Base-by-base conservation (phyloP, 1,139 yeast species). In the Scheffersomyces lignicola region DNA sequence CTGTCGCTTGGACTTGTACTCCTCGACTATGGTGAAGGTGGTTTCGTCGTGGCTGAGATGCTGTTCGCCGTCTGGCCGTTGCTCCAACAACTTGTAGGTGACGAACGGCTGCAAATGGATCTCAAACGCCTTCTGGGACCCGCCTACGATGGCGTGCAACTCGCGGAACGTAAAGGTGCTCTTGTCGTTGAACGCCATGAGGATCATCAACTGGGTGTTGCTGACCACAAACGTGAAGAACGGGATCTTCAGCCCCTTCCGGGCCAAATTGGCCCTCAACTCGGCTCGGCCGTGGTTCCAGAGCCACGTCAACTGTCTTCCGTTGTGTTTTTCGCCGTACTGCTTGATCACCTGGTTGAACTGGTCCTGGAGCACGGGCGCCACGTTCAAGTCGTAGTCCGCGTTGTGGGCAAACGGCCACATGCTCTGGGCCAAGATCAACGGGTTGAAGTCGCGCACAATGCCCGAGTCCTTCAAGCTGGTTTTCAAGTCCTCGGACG, bases 271-370 rank as follows among this genome's bases (percentile, higher is more conserved):
- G n/a, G 95, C 96, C 59, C 81, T 85, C 37, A 94, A 65, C 56
- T 94, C 99, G 43, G 95, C 95, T 60, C 94, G 85, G 30, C 95
- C 88, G 54, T 88, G 81, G 48, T 88, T 86, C 97, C 97, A 94
- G 40, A 92, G 73, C 98, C 98, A 94, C 54, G 86, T 84, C 51
- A 94, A 76, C 47, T 88, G 82, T 58, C 98, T 76, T 10, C 97
- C 97, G 41, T 73, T 78, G 58, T 92, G 97, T 51, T 85, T 85
- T 31, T 73, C 67, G 32, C 78, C 73, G 56, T 92, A 94, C 42
- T 84, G 74, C 30, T 74, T 72, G 40, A 80, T 80, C 39, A 92
- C 80, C 41, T 78, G 76, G 34, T 80, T 78, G 48, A 84, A 79
- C 2, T 94, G 78, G 24, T 72, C 69, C 39, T 68, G 60, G 44